phyloP scores from a whole-genome alignment of 2,329 filamentous ascomycete species.

The Ophidiomyces ophidiicola region DNA sequence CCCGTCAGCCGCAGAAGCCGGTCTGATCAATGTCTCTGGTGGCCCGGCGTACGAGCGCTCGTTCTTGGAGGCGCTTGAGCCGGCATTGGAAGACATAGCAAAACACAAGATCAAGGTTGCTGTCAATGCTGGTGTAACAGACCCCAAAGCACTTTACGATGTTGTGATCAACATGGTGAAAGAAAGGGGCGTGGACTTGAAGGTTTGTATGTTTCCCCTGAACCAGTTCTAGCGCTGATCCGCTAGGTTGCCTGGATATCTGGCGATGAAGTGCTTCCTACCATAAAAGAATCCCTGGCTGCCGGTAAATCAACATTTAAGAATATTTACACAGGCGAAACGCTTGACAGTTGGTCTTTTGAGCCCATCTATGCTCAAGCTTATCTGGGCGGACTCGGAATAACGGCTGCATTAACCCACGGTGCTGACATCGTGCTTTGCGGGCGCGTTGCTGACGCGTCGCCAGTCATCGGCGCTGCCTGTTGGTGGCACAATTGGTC shows the following conservation, averaged over 20 bases:
- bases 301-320: constrained; percentile 28
- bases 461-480: constrained; percentile 32
- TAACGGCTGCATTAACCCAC: constrained; percentile 28
- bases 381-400: constrained; percentile 31
- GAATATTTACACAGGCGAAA: constrained; percentile 31
- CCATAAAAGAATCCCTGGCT: constrained; percentile 23
- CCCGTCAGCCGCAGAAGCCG: constrained; percentile 13
- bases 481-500: constrained; percentile 36
- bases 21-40: constrained; percentile 12
- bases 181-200: constrained; percentile 32
- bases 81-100: constrained; percentile 30
- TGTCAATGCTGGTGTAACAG: constrained; percentile 35
- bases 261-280: constrained; percentile 35
- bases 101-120: constrained; percentile 34
- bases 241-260: constrained; percentile 37
- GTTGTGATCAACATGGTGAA: constrained; percentile 29
- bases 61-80: constrained; percentile 39
- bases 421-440: constrained; percentile 37
- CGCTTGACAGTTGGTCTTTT: constrained; percentile 28
- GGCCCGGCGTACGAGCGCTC: constrained; percentile 40
- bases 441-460: constrained; percentile 36
- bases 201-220: constrained; percentile 16
- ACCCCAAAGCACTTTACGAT: constrained; percentile 32
- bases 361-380: constrained; percentile 24
- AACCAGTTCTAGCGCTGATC: constrained; percentile 3